Base-by-base conservation (phyloP, 2,329 filamentous ascomycete genomes). In the Exophiala viscosa region DNA sequence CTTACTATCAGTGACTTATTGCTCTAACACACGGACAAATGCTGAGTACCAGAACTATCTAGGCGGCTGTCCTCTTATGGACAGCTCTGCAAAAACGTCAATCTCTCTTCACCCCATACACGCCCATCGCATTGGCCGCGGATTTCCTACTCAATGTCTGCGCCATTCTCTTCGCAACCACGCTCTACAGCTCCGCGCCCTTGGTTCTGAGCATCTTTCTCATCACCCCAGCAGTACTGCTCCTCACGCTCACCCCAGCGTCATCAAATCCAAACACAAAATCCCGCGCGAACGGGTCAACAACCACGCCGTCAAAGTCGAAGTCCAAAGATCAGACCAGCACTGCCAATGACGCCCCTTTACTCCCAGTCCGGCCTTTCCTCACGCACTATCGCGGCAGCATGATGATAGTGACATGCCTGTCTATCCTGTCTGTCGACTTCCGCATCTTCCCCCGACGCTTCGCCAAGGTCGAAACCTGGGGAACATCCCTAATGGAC, bases 401-500 rank as follows among this genome's bases (percentile, higher is more conserved):
- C 45, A 95, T 99, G 90, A 84, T 99, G 78, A 79, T 95, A 45
- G 80, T 88, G 60, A 99, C 93, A 6, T 95, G 89, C 65, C 73
- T 93, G 41, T 88, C 90, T 47, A 97, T 99, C 62, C 80, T 99
- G n/a, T 93, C 93, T 13, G 93, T 99, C 46, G 93, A 99, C 71
- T 99, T 99, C 68, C 84, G 80, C 14, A 78, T 96, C 54, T 99
- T 99, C 65, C 93, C 93, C 2, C 83, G 93, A 23, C 86, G 93
- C 31, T 97, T 97, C 68, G 93, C 90, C 52, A 99, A 99, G 74
- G 93, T 95, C 2, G 93, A 99, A 72, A 96, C 89, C n/a, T 99
- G 93, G 90, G 93, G 93, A 49, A 96, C 92, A 1, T 97, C 92
- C n/a, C 75, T 99, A 57, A 99, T 99, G 93, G 93, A 99, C 68